Percentiles rank a stretch among this genome's conserved stretches.
Evolutionary conservation across 1,284 basidiomycete genomes (phyloP).

Genomic region (Papiliotrema fonsecae): DNA sequence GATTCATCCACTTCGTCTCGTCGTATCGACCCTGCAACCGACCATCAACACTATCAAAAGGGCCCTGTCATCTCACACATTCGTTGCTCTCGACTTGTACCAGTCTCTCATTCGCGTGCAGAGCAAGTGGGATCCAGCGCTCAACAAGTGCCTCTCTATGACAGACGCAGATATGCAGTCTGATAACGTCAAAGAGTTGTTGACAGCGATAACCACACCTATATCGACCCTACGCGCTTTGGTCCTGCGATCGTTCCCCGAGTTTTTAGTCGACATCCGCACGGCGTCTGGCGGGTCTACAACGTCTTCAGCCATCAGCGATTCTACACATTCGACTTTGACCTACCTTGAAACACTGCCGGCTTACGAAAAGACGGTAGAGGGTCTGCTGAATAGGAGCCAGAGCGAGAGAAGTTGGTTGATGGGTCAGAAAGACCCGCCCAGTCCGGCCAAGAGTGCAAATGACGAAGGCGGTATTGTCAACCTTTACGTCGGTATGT

Average conservation of each 20-base stretch:
- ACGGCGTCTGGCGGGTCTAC: constrained; percentile 12
- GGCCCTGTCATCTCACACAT: constrained; percentile 32
- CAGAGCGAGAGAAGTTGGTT: constrained; percentile 48
- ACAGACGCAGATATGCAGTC: constrained; percentile 13
- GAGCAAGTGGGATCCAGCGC: constrained; percentile 25
- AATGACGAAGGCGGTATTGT: constrained; percentile 42
- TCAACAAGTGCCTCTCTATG: constrained; percentile 25
- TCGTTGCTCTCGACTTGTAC: constrained; percentile 43
- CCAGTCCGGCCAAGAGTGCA: constrained; percentile 28
- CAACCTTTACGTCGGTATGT: constrained; percentile 43
- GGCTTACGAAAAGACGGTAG: constrained; percentile 32
- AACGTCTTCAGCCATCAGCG: constrained; percentile 25
- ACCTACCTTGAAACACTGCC: constrained; percentile 43
- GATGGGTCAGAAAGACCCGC: constrained; percentile 44
- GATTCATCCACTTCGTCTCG: constrained; percentile 12
- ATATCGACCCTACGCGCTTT: constrained; percentile 29
- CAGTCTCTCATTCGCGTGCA: constrained; percentile 26
- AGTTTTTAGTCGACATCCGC: constrained; percentile 44
- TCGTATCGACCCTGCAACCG: constrained; percentile 26
- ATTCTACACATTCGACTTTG: constrained; percentile 40
- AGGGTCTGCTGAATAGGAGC: constrained; percentile 31
- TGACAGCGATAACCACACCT: constrained; percentile 13
- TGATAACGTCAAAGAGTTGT: constrained; percentile 15
- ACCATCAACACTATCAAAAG: constrained; percentile 37
- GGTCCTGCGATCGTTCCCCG: constrained; percentile 43